Percentiles rank a stretch among this genome's conserved stretches.
Evolutionary conservation across 2,329 filamentous ascomycete genomes (phyloP).

Genomic region (Mariannaea sp.): DNA sequence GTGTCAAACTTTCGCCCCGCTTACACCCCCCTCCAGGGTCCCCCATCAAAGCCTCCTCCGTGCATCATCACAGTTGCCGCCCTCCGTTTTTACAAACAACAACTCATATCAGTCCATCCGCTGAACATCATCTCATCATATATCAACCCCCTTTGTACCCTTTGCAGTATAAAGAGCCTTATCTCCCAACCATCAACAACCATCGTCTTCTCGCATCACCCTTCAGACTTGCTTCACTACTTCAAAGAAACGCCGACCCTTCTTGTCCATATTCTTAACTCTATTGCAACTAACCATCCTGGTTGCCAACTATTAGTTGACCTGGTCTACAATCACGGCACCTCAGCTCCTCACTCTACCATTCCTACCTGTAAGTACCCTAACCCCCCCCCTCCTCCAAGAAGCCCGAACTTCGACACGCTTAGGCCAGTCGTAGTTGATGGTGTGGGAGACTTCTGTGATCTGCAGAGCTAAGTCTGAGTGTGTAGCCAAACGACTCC

Average conservation of each 20-base stretch:
- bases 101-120: constrained; percentile 22
- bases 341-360: neutral
- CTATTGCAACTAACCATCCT: neutral
- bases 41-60: constrained; percentile 28
- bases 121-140: constrained; percentile 9
- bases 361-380: neutral
- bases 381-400: neutral
- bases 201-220: constrained; percentile 11
- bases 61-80: constrained; percentile 13
- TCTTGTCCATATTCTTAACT: constrained; percentile 12
- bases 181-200: neutral
- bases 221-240: constrained; percentile 4
- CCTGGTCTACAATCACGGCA: neutral
- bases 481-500: constrained; percentile 24
- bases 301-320: neutral
- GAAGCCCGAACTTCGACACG: neutral
- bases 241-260: constrained; percentile 5
- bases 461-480: constrained; percentile 34
- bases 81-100: constrained; percentile 29
- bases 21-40: constrained; percentile 11
- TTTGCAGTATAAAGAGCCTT: constrained; percentile 16
- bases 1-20: constrained; percentile 31
- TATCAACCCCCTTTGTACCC: neutral
- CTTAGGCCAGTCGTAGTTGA: neutral
- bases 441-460: constrained; percentile 10